A percentile compares a stretch with the other conserved stretches of the same genome.
Evolutionary conservation across 2,329 filamentous ascomycete species (phyloP).

Genomic region (Botrytis galanthina): DNA sequence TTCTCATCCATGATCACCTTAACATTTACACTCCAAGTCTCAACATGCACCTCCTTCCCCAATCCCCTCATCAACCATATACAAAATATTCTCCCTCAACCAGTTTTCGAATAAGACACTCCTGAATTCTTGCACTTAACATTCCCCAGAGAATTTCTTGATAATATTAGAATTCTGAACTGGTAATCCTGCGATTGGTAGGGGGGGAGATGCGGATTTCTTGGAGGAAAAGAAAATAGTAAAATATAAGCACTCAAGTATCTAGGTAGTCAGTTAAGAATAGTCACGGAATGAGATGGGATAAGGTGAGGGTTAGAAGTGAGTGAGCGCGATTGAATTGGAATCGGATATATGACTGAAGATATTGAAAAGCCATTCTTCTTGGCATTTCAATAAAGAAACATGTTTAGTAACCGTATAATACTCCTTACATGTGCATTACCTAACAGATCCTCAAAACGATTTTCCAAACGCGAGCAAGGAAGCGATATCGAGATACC

Average conservation of each 20-base stretch:
- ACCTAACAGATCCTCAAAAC: fast-evolving
- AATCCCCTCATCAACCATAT: too few relatives aligned
- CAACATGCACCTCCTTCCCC: too few relatives aligned
- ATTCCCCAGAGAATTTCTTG: not conserved
- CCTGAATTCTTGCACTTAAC: fast-evolving
- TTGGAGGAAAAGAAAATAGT: not conserved
- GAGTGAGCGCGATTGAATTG: too few relatives aligned
- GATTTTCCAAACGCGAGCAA: not conserved
- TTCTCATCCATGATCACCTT: too few relatives aligned
- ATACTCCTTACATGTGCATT: not conserved
- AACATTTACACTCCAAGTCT: too few relatives aligned
- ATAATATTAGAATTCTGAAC: not conserved
- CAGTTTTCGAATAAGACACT: too few relatives aligned
- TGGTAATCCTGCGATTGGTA: not conserved
- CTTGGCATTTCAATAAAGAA: not conserved
- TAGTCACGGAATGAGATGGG: too few relatives aligned
- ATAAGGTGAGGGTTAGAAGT: too few relatives aligned
- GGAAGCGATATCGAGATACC: not conserved
- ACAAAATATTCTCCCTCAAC: too few relatives aligned
- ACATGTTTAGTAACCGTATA: too few relatives aligned
- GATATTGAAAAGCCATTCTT: not conserved
- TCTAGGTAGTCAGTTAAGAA: too few relatives aligned
- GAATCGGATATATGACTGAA: too few relatives aligned
- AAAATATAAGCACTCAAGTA: not conserved
- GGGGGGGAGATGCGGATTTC: not conserved